Conservation (phyloP, 129 eudicot species). For the Tanacetum coccineum region DNA sequence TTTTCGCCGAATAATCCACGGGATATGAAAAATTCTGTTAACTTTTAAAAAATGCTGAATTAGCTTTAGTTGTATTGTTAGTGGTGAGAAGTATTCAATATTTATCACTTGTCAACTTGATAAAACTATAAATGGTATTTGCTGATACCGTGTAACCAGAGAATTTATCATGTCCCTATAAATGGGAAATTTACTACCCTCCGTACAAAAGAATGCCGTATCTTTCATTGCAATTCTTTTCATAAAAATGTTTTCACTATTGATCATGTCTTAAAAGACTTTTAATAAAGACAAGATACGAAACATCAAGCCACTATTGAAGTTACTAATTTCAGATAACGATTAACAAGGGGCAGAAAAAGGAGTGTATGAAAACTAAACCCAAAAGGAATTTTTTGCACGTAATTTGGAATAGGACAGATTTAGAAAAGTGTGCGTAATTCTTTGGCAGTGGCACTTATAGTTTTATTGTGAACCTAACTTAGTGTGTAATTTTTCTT, state of each 20-base stretch:
- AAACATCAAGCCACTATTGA: neutral
- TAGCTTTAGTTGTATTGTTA: conserved; percentile 1
- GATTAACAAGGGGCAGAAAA: neutral
- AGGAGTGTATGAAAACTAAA: neutral
- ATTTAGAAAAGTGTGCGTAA: neutral
- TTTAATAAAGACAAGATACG: neutral
- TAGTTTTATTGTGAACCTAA: conserved; percentile 11
- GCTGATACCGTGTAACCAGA: conserved; percentile 7
- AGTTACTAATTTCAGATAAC: neutral
- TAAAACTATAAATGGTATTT: neutral
- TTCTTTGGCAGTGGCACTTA: neutral
- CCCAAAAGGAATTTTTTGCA: neutral
- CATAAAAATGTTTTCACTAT: neutral
- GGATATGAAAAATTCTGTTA: too few species aligned
- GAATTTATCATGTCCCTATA: neutral
- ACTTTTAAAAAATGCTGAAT: neutral
- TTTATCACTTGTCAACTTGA: neutral
- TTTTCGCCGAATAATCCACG: too few species aligned
- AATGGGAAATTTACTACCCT: conserved; percentile 3
- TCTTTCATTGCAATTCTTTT: neutral
- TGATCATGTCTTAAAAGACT: neutral
- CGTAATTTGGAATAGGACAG: neutral
- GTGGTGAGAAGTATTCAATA: neutral
- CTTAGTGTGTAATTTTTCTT: neutral
- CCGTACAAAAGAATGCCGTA: neutral